Conservation (phyloP, 495 filamentous ascomycete genomes). For the Hypoxylon subgilvum region DNA sequence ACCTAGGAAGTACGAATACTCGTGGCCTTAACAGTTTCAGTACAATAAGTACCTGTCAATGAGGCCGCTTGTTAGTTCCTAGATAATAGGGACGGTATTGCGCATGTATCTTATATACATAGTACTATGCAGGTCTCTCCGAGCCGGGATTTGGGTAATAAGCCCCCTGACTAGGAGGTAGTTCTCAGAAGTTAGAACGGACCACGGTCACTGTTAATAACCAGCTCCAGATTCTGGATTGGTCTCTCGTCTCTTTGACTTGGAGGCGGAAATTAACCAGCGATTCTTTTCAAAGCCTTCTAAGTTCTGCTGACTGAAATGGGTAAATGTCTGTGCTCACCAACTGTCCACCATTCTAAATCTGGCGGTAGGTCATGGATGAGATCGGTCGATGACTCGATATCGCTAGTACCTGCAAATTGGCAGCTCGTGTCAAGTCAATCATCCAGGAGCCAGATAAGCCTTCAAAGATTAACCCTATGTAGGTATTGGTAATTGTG, state of each 20-base stretch:
- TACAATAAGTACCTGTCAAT: no score
- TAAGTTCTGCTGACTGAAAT: slow-evolving; percentile 15
- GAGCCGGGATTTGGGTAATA: slow-evolving; percentile 13
- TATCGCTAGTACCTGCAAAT: no score
- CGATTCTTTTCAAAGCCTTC: slow-evolving; percentile 24
- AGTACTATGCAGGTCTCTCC: background rate
- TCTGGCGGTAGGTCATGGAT: slow-evolving; percentile 21
- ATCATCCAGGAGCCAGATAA: slow-evolving; percentile 9
- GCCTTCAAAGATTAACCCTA: slow-evolving; percentile 3
- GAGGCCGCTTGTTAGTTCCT: no score
- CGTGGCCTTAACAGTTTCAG: background rate
- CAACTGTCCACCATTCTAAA: slow-evolving; percentile 17
- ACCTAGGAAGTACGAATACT: background rate
- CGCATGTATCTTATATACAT: background rate
- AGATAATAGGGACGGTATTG: no score
- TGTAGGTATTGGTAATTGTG: background rate
- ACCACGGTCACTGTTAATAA: no score
- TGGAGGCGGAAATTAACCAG: slow-evolving; percentile 23
- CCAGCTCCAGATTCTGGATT: slow-evolving; percentile 27
- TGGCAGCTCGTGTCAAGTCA: slow-evolving; percentile 25
- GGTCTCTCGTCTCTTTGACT: slow-evolving; percentile 26
- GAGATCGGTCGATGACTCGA: slow-evolving; percentile 23
- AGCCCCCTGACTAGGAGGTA: no score
- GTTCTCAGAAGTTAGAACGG: no score
- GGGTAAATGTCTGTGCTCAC: slow-evolving; percentile 9